These are phyloP conservation scores for Atkinsonella hypoxylon DNA, from an alignment of 2,329 filamentous ascomycete species.

Conservation along the genomic window DNA sequence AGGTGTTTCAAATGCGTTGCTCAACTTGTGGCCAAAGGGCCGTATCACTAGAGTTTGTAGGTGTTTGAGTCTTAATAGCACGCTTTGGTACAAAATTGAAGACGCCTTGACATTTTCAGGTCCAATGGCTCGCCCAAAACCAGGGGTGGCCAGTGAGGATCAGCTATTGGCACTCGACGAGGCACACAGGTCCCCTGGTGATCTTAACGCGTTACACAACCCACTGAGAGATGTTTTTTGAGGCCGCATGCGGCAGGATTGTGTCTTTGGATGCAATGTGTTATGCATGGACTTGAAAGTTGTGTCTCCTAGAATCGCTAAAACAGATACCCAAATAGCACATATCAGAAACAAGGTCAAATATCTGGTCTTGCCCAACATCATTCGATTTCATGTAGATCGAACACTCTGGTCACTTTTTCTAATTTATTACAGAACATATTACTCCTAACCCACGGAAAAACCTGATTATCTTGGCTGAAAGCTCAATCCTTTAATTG, in stretches of 20 bases:
- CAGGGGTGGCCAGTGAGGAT: conserved; percentile 7
- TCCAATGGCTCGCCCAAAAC: conserved; percentile 8
- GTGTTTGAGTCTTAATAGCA: conserved; percentile 2
- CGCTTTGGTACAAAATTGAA: conserved; percentile 2
- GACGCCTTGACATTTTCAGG: conserved; percentile 5
- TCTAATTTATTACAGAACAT: neutral
- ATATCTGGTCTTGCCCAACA: neutral
- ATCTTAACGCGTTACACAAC: conserved; percentile 7
- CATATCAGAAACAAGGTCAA: neutral
- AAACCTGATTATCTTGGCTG: neutral
- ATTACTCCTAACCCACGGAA: neutral
- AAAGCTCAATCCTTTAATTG: neutral
- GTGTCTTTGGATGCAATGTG: neutral
- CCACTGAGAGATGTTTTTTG: conserved; percentile 8
- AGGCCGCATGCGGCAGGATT: conserved; percentile 11
- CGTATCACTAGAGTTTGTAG: neutral
- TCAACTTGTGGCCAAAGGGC: conserved; percentile 5
- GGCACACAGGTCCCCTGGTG: conserved; percentile 7
- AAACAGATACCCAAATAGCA: conserved; percentile 6
- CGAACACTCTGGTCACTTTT: neutral
- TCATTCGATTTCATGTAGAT: neutral
- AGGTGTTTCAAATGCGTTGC: conserved; percentile 6
- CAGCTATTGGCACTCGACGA: conserved; percentile 8
- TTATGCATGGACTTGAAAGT: neutral
- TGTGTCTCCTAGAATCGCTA: neutral